A percentile compares a stretch with the other conserved stretches of the same genome.
phyloP scores from a whole-genome alignment of 768 basidiomycete species.

The Basidioascus undulatus region DNA sequence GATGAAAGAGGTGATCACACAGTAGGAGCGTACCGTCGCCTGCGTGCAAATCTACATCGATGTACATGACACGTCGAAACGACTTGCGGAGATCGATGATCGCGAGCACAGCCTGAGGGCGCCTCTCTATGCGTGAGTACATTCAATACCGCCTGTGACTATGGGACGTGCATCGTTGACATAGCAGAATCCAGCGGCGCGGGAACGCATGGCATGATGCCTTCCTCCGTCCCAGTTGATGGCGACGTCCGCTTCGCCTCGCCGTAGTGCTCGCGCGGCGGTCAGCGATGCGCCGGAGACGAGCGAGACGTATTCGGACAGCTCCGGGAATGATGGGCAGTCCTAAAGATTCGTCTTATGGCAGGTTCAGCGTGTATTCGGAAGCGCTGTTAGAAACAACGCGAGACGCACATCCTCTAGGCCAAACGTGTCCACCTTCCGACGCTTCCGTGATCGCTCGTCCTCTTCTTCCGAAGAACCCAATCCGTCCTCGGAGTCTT shows the following conservation, averaged over 20 bases:
- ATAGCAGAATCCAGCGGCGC: slow-evolving; percentile 79
- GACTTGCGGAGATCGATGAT: slow-evolving; percentile 34
- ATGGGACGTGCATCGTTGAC: too few relatives aligned
- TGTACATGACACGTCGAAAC: slow-evolving; percentile 44
- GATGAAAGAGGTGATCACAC: slow-evolving; percentile 25
- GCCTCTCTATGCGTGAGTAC: too few relatives aligned
- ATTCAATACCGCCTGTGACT: too few relatives aligned
- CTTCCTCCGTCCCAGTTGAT: slow-evolving; percentile 85
- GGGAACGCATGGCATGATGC: slow-evolving; percentile 62
- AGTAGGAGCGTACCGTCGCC: slow-evolving; percentile 33
- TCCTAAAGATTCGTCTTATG: too few relatives aligned
- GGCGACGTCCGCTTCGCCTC: slow-evolving; percentile 31
- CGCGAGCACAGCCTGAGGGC: slow-evolving; percentile 58
- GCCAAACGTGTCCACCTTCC: too few relatives aligned
- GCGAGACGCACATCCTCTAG: too few relatives aligned
- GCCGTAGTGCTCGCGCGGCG: slow-evolving; percentile 36
- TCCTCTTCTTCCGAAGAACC: too few relatives aligned
- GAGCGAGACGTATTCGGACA: slow-evolving; percentile 41
- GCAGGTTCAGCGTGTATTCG: too few relatives aligned
- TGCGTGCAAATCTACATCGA: slow-evolving; percentile 81
- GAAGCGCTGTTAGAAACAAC: too few relatives aligned
- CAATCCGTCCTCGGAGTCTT: too few relatives aligned
- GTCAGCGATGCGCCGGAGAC: slow-evolving; percentile 59
- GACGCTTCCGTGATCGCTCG: too few relatives aligned
- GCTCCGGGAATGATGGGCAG: slow-evolving; percentile 48